Base-by-base conservation (phyloP, 2,329 filamentous ascomycete genomes). In the Clonostachys rosea region DNA sequence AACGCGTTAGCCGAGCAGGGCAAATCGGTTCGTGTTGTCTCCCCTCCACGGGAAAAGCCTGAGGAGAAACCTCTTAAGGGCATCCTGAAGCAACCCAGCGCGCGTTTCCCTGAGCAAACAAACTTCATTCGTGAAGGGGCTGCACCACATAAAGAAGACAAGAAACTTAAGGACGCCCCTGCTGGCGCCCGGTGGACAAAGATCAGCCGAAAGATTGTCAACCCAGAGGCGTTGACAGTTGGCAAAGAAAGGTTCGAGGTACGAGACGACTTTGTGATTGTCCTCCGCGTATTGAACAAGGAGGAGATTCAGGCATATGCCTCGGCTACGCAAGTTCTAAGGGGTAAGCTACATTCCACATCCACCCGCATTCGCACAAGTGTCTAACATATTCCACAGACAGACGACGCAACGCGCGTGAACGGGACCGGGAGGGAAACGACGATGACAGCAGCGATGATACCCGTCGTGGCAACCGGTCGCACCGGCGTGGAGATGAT, bases 161-260 rank as follows among this genome's bases (percentile, higher is more conserved):
- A 86, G 64, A 84, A 83, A 61, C 48, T 75, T 42, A 82, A 79
- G 58, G 86, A 89, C 37, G 88, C 90, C 34, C 87, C 87, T 1
- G 69, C 84, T 0, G 88, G 87, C 48, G 91, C 91, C 34, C 81
- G 90, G 47, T 96, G 91, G 91, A 96, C 91, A 42, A 95, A 94
- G 70, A 91, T 97, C 60, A 89, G 87, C 61, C 83, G 91, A 48
- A 84, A 86, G 54, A 78, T 95, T 47, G 91, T 97, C 57, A 96
- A 95, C 56, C 91, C 91, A 0, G 87, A 92, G 56, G 91, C 91
- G 1, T 70, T 97, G 42, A 87, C 89, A 49, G 79, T 88, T 51
- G 87, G 88, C n/a, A 88, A 94, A 57, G 91, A 96, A 69, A 79
- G 92, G 33, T 97, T 87, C 55, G 92, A 97, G 66, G 88, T 95